phyloP scores from a whole-genome alignment of 2,329 filamentous ascomycete genomes.

The Allantophomopsis lycopodina region DNA sequence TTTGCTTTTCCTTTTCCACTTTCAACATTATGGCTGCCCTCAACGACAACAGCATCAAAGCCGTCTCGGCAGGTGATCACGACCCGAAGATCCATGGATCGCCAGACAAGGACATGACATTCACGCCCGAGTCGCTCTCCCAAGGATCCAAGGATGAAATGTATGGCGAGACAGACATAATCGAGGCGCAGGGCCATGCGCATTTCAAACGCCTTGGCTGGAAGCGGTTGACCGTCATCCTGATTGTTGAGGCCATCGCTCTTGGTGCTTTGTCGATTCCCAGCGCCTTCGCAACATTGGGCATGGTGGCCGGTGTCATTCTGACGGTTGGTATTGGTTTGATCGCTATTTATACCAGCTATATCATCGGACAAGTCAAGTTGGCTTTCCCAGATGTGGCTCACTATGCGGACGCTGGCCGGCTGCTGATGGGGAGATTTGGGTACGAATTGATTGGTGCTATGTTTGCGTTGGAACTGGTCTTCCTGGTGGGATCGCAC shows the following conservation, averaged over 20 bases:
- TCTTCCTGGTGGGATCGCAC: constrained; percentile 50
- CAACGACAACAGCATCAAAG: no score
- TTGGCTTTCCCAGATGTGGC: constrained; percentile 12
- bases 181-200: constrained; percentile 7
- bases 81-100: background rate
- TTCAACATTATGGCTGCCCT: no score
- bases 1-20: no score
- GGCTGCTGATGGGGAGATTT: constrained; percentile 33
- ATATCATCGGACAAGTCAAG: constrained; percentile 22
- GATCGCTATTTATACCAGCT: constrained; percentile 27
- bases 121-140: background rate
- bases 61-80: background rate
- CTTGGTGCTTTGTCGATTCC: constrained; percentile 19
- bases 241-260: constrained; percentile 35
- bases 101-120: background rate
- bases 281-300: constrained; percentile 11
- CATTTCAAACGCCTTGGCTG: constrained; percentile 22
- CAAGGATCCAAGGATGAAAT: constrained; percentile 1
- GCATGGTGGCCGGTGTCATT: constrained; percentile 14
- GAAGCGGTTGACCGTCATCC: constrained; percentile 32
- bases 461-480: constrained; percentile 35
- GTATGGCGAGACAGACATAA: constrained; percentile 5
- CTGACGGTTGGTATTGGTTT: constrained; percentile 10
- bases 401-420: constrained; percentile 36
- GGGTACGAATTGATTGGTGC: constrained; percentile 37